Evolutionary conservation across 331 rosid genomes (phyloP).

Genomic region (Rhamnella rubrinervis): DNA sequence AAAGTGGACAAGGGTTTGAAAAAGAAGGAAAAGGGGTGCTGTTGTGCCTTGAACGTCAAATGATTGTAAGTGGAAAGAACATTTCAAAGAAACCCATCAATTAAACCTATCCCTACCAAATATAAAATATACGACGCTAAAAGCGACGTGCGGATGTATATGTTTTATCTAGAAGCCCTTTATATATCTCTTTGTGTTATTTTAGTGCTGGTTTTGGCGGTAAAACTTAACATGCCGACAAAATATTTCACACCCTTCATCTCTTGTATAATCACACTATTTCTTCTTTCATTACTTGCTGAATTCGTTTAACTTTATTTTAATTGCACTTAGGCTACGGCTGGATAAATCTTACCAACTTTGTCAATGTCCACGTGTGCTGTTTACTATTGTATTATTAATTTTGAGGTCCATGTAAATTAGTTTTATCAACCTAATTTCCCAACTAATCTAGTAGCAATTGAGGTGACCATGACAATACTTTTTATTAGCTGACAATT

Average conservation of each 20-base stretch:
- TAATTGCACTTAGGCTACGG: no score
- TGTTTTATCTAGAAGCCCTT: constrained; percentile 14
- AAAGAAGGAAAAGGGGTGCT: constrained; percentile 20
- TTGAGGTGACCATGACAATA: no score
- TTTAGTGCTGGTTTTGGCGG: constrained; percentile 21
- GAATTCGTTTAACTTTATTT: no score
- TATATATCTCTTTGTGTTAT: background rate
- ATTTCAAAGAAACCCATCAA: constrained; percentile 30
- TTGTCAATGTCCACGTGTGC: no score
- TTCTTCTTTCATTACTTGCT: background rate
- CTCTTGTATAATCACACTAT: background rate
- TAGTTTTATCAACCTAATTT: no score
- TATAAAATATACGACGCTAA: constrained; percentile 23
- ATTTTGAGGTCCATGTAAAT: no score
- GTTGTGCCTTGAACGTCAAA: constrained; percentile 46
- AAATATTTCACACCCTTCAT: background rate
- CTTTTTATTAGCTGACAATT: no score
- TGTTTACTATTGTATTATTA: no score
- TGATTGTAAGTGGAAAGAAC: constrained; percentile 20
- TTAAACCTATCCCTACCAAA: constrained; percentile 33
- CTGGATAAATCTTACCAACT: no score
- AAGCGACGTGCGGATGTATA: constrained; percentile 32
- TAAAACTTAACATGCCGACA: constrained; percentile 22
- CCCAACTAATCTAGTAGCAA: no score
- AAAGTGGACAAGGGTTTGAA: background rate